Evolutionary conservation across 257 asterid genomes (phyloP).

Genomic region (Verbena officinalis): DNA sequence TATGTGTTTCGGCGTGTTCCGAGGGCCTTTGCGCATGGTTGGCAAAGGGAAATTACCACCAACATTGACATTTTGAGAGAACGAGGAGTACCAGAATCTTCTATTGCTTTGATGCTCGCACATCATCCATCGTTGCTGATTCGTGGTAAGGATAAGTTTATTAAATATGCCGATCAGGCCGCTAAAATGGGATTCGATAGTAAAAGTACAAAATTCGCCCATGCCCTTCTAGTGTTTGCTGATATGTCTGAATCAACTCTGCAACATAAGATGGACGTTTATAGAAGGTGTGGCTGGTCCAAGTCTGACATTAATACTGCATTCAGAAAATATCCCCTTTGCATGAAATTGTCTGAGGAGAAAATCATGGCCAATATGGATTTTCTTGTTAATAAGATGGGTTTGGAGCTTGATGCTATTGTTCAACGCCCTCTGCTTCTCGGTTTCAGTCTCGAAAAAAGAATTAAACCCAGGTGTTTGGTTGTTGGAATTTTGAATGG

Average conservation of each 20-base stretch:
- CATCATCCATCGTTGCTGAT: conserved; percentile 3
- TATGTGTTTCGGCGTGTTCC: background rate
- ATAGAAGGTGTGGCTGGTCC: conserved; percentile 38
- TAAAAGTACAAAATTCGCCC: background rate
- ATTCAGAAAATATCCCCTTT: conserved; percentile 25
- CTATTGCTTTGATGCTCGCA: conserved; percentile 19
- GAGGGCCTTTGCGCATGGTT: background rate
- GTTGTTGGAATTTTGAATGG: conserved; percentile 16
- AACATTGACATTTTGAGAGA: conserved; percentile 15
- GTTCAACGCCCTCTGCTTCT: conserved; percentile 26
- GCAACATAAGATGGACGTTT: conserved; percentile 21
- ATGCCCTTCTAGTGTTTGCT: conserved; percentile 26
- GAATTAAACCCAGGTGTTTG: conserved; percentile 27
- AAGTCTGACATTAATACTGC: conserved; percentile 30
- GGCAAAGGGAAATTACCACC: background rate
- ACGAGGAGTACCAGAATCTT: conserved; percentile 15
- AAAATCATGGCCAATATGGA: conserved; percentile 32
- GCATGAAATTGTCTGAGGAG: conserved; percentile 31
- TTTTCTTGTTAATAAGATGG: conserved; percentile 30
- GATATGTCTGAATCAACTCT: conserved; percentile 10
- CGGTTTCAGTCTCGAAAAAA: background rate
- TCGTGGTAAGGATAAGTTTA: background rate
- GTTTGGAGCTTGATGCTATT: background rate
- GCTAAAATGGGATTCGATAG: conserved; percentile 31
- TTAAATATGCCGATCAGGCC: background rate